Conservation (phyloP, 2,329 filamentous ascomycete species). For the Colletotrichum musae region DNA sequence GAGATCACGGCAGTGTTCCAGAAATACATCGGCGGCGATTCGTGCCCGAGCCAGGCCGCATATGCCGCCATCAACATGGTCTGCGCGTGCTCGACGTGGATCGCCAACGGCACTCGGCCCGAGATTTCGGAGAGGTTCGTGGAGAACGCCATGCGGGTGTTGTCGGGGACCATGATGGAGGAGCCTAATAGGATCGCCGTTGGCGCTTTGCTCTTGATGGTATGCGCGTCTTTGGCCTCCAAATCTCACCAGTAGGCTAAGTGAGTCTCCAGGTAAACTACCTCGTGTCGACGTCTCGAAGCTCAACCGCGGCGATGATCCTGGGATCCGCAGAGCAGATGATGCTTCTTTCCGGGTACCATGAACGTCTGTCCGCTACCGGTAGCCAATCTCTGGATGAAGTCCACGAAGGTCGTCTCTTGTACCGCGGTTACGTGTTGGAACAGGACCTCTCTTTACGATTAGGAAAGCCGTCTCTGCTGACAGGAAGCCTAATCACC, state of each 20-base stretch:
- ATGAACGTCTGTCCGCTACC: not conserved
- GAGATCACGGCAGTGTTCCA: not conserved
- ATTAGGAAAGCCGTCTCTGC: not conserved
- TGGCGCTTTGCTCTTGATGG: not conserved
- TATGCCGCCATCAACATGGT: not conserved
- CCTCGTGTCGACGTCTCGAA: not conserved
- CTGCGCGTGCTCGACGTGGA: not conserved
- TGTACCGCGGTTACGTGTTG: not conserved
- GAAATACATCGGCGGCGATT: not conserved
- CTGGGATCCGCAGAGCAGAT: not conserved
- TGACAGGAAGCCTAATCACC: not conserved
- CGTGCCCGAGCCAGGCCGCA: not conserved
- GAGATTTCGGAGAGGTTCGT: not conserved
- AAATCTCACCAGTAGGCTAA: not conserved
- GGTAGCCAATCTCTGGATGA: not conserved
- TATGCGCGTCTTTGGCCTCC: not conserved
- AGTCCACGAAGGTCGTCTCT: not conserved
- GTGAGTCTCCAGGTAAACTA: not conserved
- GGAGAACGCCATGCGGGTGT: not conserved
- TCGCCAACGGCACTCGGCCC: not conserved
- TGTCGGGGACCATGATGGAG: not conserved
- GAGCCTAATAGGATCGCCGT: not conserved
- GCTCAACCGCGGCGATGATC: not conserved
- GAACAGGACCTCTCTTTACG: not conserved
- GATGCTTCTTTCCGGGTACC: not conserved